Percentiles rank a stretch among this genome's conserved stretches.
Evolutionary conservation across 306 rosid genomes (phyloP).

Genomic region (Betula pendula): DNA sequence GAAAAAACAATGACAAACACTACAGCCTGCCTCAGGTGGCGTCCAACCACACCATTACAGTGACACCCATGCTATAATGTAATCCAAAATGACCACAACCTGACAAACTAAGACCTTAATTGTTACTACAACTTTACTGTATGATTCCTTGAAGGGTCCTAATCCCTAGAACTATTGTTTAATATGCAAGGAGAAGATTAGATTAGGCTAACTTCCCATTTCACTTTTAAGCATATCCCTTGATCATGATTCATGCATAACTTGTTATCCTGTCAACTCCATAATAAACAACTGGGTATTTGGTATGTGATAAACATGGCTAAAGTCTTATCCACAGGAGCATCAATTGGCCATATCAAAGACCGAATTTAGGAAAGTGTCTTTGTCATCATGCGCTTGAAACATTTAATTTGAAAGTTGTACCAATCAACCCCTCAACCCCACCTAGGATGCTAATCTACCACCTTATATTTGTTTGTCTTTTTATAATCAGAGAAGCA

Average conservation of each 20-base stretch:
- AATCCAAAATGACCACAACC: constrained; percentile 38
- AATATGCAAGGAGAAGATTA: constrained; percentile 20
- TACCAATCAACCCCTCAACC: constrained; percentile 42
- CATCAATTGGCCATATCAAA: constrained; percentile 10
- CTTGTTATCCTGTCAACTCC: constrained; percentile 23
- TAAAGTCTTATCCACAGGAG: constrained; percentile 37
- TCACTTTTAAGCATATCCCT: constrained; percentile 24
- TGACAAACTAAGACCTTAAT: constrained; percentile 35
- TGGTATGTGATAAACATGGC: constrained; percentile 38
- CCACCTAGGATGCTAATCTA: constrained; percentile 84
- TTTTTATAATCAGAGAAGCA: constrained; percentile 42
- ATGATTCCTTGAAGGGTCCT: constrained; percentile 51
- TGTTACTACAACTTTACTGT: constrained; percentile 39
- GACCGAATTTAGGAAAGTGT: constrained; percentile 21
- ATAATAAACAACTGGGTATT: constrained; percentile 28
- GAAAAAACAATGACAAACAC: constrained; percentile 8
- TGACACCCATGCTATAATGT: constrained; percentile 29
- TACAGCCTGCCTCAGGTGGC: constrained; percentile 28
- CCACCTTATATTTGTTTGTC: constrained; percentile 28
- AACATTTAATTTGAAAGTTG: constrained; percentile 30
- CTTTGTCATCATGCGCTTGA: constrained; percentile 34
- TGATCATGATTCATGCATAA: constrained; percentile 40
- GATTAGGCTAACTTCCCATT: constrained; percentile 25
- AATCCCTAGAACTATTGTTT: constrained; percentile 63
- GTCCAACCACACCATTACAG: constrained; percentile 28